These are phyloP conservation scores for Rosa chinensis DNA, from an alignment of 306 rosid genomes.

Conservation along the genomic window DNA sequence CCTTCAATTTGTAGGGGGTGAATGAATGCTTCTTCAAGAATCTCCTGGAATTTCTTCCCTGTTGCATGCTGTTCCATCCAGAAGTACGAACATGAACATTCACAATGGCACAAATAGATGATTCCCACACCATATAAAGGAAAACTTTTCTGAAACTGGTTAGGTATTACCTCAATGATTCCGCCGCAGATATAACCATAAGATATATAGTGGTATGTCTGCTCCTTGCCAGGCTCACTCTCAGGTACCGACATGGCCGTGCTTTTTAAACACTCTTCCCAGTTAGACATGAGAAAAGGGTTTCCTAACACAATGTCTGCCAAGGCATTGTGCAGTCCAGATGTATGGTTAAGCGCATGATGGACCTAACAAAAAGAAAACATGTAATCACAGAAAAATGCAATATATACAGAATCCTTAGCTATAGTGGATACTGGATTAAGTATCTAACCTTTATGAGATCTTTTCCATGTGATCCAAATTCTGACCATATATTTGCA, in stretches of 20 bases:
- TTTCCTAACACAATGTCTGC: conserved; percentile 50
- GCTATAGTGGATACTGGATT: neutral
- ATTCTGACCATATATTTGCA: conserved; percentile 81
- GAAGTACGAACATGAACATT: conserved; percentile 13
- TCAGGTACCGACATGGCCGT: conserved; percentile 65
- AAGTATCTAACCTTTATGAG: conserved; percentile 52
- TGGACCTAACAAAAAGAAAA: conserved; percentile 55
- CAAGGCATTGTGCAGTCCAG: conserved; percentile 92
- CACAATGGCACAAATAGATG: neutral
- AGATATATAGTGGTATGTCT: conserved; percentile 76
- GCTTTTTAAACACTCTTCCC: conserved; percentile 76
- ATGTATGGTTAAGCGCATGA: conserved; percentile 94
- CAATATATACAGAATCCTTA: conserved; percentile 8
- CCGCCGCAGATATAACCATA: conserved; percentile 97
- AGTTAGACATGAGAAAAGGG: conserved; percentile 65
- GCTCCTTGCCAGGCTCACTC: conserved; percentile 86
- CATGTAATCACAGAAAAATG: neutral
- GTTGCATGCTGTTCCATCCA: conserved; percentile 70
- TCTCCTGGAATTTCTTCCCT: conserved; percentile 84
- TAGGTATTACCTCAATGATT: conserved; percentile 63
- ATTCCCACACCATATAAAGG: neutral
- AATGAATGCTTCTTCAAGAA: conserved; percentile 87
- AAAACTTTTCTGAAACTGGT: neutral
- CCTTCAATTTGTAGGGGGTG: conserved; percentile 83
- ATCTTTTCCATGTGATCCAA: conserved; percentile 77